phyloP scores from a whole-genome alignment of 1,139 yeast species.

The Geotrichum europaeum region DNA sequence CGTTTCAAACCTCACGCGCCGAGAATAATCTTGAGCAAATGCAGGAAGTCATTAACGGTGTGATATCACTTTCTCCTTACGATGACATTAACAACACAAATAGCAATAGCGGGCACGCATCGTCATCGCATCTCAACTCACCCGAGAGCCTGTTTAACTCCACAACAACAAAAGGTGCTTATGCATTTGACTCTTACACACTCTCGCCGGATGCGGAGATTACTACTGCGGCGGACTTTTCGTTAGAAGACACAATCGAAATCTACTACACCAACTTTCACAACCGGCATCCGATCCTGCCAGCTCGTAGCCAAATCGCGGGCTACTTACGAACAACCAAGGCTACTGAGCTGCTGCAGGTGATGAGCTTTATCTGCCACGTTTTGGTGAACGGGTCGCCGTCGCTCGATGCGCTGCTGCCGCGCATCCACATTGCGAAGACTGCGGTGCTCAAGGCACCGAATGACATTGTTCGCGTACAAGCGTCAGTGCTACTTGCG shows the following conservation, averaged over 20 bases:
- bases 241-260: conserved; percentile 11
- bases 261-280: conserved; percentile 17
- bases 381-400: conserved; percentile 6
- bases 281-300: conserved; percentile 17
- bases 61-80: conserved; percentile 16
- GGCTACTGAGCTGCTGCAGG: conserved; percentile 13
- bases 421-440: conserved; percentile 8
- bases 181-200: conserved; percentile 12
- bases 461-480: conserved; percentile 15
- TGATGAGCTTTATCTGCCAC: conserved; percentile 11
- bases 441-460: conserved; percentile 13
- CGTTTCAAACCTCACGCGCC: not conserved
- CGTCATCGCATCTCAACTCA: conserved; percentile 1
- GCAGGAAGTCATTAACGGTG: conserved; percentile 17
- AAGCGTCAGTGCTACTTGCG: conserved; percentile 12
- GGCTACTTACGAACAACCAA: conserved; percentile 4
- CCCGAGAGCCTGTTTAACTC: not conserved
- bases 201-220: conserved; percentile 8
- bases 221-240: not conserved
- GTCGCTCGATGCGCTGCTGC: conserved; percentile 4
- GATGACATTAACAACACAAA: not conserved
- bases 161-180: conserved; percentile 3
- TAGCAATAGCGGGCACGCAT: conserved; percentile 2
- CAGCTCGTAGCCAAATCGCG: conserved; percentile 5
- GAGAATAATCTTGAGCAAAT: conserved; percentile 1